phyloP scores from a whole-genome alignment of 129 eudicot genomes.

The Erigeron canadensis region DNA sequence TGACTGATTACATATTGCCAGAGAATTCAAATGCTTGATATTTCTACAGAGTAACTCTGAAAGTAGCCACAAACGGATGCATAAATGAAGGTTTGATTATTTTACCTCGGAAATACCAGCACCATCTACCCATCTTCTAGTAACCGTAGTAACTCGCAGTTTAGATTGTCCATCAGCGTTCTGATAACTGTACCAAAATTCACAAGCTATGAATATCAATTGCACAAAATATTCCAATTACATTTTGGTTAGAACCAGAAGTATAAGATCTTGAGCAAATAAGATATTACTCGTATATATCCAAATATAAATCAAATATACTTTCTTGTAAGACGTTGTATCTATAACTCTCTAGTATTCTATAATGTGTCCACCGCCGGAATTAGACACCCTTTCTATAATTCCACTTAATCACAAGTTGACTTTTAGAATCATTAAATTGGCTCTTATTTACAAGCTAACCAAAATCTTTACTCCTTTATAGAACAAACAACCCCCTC shows the following conservation, averaged over 20 bases:
- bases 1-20: background rate
- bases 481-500: too few relatives aligned
- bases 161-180: constrained; percentile 63
- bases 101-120: constrained; percentile 73
- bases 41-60: background rate
- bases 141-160: constrained; percentile 75
- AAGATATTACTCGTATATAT: background rate
- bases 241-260: background rate
- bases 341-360: background rate
- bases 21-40: background rate
- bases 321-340: background rate
- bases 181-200: constrained; percentile 59
- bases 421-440: too few relatives aligned
- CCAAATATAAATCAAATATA: background rate
- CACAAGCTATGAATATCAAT: background rate
- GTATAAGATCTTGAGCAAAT: background rate
- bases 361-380: too few relatives aligned
- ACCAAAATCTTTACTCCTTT: too few relatives aligned
- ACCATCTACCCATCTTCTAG: constrained; percentile 80
- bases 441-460: too few relatives aligned
- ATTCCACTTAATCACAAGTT: too few relatives aligned
- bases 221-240: background rate
- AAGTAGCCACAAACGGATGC: background rate
- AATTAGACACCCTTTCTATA: too few relatives aligned
- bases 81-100: background rate